These are phyloP conservation scores for Aureobasidium sp. DNA, from an alignment of 2,329 filamentous ascomycete genomes.

Conservation along the genomic window DNA sequence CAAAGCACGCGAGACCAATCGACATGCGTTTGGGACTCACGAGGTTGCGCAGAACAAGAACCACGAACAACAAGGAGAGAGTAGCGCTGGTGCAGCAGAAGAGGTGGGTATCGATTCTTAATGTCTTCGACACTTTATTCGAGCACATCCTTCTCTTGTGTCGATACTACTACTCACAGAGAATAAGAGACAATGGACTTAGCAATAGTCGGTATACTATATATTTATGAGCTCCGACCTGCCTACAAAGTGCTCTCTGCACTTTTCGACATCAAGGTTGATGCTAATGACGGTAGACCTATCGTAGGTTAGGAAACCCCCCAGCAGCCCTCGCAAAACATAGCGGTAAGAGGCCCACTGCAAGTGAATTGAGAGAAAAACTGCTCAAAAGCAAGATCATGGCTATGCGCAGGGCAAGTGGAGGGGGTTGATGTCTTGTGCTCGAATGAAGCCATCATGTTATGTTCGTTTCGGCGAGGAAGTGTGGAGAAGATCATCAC, in stretches of 20 bases:
- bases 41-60: neutral
- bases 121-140: neutral
- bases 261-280: neutral
- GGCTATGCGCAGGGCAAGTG: neutral
- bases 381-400: slow-evolving; percentile 13
- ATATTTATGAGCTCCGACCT: neutral
- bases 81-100: slow-evolving; percentile 11
- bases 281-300: neutral
- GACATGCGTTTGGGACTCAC: neutral
- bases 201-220: neutral
- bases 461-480: neutral
- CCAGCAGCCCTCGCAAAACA: slow-evolving; percentile 4
- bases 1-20: neutral
- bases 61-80: neutral
- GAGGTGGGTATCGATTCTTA: slow-evolving; percentile 15
- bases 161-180: neutral
- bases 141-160: neutral
- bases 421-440: neutral
- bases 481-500: neutral
- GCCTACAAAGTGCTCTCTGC: neutral
- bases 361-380: slow-evolving; percentile 13
- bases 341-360: slow-evolving; percentile 10
- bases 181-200: neutral
- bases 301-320: neutral
- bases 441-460: neutral